Conservation (phyloP, 371 early-diverging fungal species). For the Dinochytrium kinnereticum region DNA sequence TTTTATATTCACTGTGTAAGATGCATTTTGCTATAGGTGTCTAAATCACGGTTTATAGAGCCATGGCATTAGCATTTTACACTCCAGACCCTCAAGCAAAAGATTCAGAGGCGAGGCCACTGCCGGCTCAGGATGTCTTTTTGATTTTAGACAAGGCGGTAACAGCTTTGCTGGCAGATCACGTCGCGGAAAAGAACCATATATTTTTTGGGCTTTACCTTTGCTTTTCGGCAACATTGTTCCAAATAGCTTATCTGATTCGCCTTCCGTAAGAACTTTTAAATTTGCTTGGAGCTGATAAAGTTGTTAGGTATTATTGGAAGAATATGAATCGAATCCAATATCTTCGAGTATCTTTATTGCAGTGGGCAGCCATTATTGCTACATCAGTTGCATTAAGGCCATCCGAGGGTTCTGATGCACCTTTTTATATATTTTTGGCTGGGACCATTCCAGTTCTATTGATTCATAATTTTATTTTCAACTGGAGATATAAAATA, state of each 20-base stretch:
- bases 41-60: neutral
- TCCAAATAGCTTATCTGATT: neutral
- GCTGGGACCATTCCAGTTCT: neutral
- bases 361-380: neutral
- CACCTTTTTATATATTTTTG: neutral
- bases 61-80: neutral
- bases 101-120: neutral
- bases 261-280: constrained; percentile 2
- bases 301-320: neutral
- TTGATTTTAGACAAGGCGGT: neutral
- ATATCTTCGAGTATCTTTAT: neutral
- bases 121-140: neutral
- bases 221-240: neutral
- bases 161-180: neutral
- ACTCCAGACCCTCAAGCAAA: neutral
- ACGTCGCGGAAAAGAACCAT: neutral
- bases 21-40: neutral
- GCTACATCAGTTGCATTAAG: neutral
- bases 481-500: neutral
- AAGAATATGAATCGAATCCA: neutral
- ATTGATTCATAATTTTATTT: neutral
- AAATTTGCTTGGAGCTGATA: neutral
- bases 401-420: neutral
- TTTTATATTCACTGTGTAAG: neutral
- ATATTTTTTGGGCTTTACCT: neutral